phyloP scores from a whole-genome alignment of 2,329 filamentous ascomycete species.

The Thielaviopsis euricoi region DNA sequence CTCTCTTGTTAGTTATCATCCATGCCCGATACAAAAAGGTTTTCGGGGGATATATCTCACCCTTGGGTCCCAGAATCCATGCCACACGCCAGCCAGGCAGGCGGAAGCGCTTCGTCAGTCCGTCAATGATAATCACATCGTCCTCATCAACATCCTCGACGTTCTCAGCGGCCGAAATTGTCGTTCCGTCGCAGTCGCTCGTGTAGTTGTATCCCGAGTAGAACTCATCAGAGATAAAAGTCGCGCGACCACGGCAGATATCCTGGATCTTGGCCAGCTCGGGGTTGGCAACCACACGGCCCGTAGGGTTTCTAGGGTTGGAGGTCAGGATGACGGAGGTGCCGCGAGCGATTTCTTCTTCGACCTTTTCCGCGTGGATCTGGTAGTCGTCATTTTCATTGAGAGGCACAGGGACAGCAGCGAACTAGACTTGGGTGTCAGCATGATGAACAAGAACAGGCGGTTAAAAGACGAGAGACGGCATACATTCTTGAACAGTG shows the following conservation, averaged over 20 bases:
- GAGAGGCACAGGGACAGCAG: constrained; percentile 71
- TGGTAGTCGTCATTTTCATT: constrained; percentile 78
- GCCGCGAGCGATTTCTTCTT: constrained; percentile 74
- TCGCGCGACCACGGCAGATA: constrained; percentile 77
- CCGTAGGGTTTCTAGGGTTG: constrained; percentile 89
- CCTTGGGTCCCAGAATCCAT: constrained; percentile 87
- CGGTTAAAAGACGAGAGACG: neutral
- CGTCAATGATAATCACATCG: constrained; percentile 87
- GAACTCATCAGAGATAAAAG: constrained; percentile 91
- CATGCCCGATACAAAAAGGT: too few relatives aligned
- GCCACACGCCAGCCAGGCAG: constrained; percentile 93
- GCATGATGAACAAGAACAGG: neutral
- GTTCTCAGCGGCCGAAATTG: constrained; percentile 79
- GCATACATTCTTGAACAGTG: constrained; percentile 70
- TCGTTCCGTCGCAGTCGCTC: constrained; percentile 73
- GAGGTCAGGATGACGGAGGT: constrained; percentile 83
- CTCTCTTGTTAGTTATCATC: too few relatives aligned
- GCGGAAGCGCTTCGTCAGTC: constrained; percentile 90
- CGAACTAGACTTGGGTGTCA: constrained; percentile 39
- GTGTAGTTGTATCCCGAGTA: constrained; percentile 96
- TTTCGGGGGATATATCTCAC: constrained; percentile 16
- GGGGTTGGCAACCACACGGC: constrained; percentile 68
- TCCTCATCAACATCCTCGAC: constrained; percentile 79
- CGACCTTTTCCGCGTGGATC: constrained; percentile 84
- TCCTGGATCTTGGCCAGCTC: constrained; percentile 85